phyloP scores from a whole-genome alignment of 495 filamentous ascomycete genomes.

The Massariosphaeria phaeospora region DNA sequence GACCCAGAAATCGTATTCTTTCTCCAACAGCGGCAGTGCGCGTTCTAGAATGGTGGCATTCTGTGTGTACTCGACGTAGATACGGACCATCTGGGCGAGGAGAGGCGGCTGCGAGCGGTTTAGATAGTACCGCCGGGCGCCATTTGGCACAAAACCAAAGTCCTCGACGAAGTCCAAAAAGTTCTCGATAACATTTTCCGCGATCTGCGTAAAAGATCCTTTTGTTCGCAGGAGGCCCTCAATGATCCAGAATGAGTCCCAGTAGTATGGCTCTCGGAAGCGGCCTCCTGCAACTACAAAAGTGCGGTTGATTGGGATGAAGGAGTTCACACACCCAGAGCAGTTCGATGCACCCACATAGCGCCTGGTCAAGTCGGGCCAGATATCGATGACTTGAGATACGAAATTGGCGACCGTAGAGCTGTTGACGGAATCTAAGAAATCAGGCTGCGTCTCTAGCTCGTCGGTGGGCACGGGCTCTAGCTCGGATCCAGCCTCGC shows the following conservation, averaged over 20 bases:
- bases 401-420: slow-evolving; percentile 27
- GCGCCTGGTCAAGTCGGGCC: slow-evolving; percentile 33
- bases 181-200: slow-evolving; percentile 35
- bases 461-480: slow-evolving; percentile 16
- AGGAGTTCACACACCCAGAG: slow-evolving; percentile 31
- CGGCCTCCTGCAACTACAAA: slow-evolving; percentile 36
- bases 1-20: slow-evolving; percentile 32
- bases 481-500: slow-evolving; percentile 32
- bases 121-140: slow-evolving; percentile 31
- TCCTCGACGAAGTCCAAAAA: slow-evolving; percentile 34
- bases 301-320: slow-evolving; percentile 33
- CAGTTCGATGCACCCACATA: slow-evolving; percentile 32
- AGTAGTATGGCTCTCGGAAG: slow-evolving; percentile 37
- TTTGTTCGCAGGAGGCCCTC: slow-evolving; percentile 32
- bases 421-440: slow-evolving; percentile 32
- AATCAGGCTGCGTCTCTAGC: slow-evolving; percentile 28
- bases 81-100: slow-evolving; percentile 32
- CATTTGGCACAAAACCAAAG: slow-evolving; percentile 36
- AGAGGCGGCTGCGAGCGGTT: slow-evolving; percentile 35
- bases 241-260: slow-evolving; percentile 37
- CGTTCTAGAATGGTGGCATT: slow-evolving; percentile 32
- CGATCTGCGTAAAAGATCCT: slow-evolving; percentile 36
- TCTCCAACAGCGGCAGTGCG: slow-evolving; percentile 29
- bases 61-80: slow-evolving; percentile 32
- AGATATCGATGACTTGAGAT: slow-evolving; percentile 34